Conservation (phyloP, 805 yeast species). For the Cyberlindnera samutprakarnensis region DNA sequence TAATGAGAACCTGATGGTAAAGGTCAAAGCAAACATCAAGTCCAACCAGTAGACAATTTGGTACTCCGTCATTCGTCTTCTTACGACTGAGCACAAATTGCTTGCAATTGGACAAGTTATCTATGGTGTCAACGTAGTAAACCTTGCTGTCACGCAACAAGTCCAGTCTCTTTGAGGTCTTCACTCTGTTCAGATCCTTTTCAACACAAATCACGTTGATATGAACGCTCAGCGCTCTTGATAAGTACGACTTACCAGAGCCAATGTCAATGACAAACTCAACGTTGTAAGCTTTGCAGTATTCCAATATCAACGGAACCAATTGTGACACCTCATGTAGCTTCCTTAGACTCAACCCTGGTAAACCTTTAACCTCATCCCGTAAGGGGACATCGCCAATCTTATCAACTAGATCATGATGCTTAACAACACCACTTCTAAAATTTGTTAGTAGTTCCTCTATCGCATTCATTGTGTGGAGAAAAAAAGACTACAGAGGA, state of each 20-base stretch:
- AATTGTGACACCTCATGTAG: conserved; percentile 9
- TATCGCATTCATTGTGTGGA: background rate
- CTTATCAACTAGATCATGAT: conserved; percentile 9
- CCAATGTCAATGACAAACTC: conserved; percentile 14
- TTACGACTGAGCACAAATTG: conserved; percentile 4
- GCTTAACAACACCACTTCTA: conserved; percentile 2
- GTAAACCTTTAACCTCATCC: background rate
- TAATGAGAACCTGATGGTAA: too few relatives aligned
- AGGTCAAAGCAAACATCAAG: conserved; percentile 13
- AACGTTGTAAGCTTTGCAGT: background rate
- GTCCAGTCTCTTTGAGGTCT: conserved; percentile 5
- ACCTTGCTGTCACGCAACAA: background rate
- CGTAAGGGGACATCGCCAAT: too few relatives aligned
- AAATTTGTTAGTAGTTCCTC: conserved; percentile 1
- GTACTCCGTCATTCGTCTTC: conserved; percentile 1
- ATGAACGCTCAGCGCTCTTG: conserved; percentile 3
- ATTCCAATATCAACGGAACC: background rate
- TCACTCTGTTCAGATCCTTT: background rate
- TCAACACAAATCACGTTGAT: conserved; percentile 7
- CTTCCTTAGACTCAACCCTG: conserved; percentile 9
- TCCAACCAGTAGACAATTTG: conserved; percentile 10
- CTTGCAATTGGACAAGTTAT: background rate
- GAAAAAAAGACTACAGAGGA: conserved; percentile 2
- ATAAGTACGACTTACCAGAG: conserved; percentile 6
- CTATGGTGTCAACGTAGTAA: conserved; percentile 1